These are phyloP conservation scores for Chlorella sp. DNA, from an alignment of 139 green algal species.

Conservation along the genomic window DNA sequence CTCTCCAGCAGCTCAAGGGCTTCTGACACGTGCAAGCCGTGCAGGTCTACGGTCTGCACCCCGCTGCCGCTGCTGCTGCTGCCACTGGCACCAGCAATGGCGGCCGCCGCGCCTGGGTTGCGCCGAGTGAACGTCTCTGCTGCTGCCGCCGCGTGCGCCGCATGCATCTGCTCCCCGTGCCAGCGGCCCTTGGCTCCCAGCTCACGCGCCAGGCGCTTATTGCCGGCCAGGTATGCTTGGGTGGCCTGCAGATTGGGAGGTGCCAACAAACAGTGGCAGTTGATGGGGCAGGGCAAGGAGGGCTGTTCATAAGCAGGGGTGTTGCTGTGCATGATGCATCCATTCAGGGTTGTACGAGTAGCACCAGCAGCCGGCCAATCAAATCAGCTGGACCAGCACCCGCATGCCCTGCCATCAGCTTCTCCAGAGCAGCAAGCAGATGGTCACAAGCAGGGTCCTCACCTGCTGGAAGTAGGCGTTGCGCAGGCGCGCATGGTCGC, in stretches of 20 bases:
- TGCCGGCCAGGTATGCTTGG: conserved; percentile 73
- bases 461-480: conserved; percentile 83
- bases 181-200: conserved; percentile 68
- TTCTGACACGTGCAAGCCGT: conserved; percentile 81
- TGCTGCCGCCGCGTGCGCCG: conserved; percentile 65
- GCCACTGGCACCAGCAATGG: too few relatives aligned
- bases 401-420: too few relatives aligned
- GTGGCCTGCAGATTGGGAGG: conserved; percentile 66
- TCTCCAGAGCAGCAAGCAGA: too few relatives aligned
- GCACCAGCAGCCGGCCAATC: too few relatives aligned
- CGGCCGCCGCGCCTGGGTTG: conserved; percentile 39
- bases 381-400: too few relatives aligned
- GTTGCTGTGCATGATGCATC: neutral
- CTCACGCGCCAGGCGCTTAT: conserved; percentile 76
- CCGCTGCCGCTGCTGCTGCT: conserved; percentile 10
- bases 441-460: neutral
- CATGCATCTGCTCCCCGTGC: conserved; percentile 70
- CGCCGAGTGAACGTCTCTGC: conserved; percentile 57
- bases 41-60: conserved; percentile 69
- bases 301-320: too few relatives aligned
- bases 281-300: too few relatives aligned
- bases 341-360: too few relatives aligned
- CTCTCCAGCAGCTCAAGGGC: conserved; percentile 58
- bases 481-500: conserved; percentile 71
- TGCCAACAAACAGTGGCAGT: too few relatives aligned